phyloP scores from a whole-genome alignment of 805 yeast genomes.

The Nakazawaea anatomiae region DNA sequence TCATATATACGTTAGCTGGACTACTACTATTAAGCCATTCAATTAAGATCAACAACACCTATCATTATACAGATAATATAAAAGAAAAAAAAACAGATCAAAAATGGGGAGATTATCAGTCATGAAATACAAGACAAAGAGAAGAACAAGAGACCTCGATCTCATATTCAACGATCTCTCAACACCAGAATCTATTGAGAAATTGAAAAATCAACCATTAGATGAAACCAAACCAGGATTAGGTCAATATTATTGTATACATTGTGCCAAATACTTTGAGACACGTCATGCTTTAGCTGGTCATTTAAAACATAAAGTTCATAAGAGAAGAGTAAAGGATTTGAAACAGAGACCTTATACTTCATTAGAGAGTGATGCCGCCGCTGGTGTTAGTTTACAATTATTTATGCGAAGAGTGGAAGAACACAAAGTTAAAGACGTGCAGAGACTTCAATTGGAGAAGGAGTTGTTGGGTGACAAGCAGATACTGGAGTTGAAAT shows the following conservation, averaged over 20 bases:
- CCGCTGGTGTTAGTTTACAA: slow-evolving; percentile 70
- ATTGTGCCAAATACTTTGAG: slow-evolving; percentile 90
- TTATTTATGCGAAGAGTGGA: slow-evolving; percentile 63
- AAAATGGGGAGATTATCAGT: slow-evolving; percentile 85
- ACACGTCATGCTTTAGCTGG: slow-evolving; percentile 63
- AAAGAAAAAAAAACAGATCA: background rate
- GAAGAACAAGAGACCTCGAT: slow-evolving; percentile 82
- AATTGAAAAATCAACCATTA: slow-evolving; percentile 71
- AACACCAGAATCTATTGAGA: slow-evolving; percentile 53
- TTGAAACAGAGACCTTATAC: slow-evolving; percentile 79
- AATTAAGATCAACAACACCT: background rate
- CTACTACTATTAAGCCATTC: too few relatives aligned
- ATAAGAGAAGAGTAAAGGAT: slow-evolving; percentile 79
- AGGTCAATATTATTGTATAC: slow-evolving; percentile 91
- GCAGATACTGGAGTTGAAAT: slow-evolving; percentile 4
- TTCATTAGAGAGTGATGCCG: slow-evolving; percentile 85
- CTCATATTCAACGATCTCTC: slow-evolving; percentile 72
- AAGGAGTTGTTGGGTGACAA: slow-evolving; percentile 18
- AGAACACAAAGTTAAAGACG: slow-evolving; percentile 44
- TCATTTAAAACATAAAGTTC: slow-evolving; percentile 73
- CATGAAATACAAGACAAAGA: slow-evolving; percentile 81
- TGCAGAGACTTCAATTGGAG: slow-evolving; percentile 40
- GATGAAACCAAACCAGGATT: slow-evolving; percentile 92
- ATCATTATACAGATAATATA: slow-evolving; percentile 5
- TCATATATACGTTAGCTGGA: too few relatives aligned